phyloP scores from a whole-genome alignment of 2,329 filamentous ascomycete genomes.

The Allantophomopsis lycopodina region DNA sequence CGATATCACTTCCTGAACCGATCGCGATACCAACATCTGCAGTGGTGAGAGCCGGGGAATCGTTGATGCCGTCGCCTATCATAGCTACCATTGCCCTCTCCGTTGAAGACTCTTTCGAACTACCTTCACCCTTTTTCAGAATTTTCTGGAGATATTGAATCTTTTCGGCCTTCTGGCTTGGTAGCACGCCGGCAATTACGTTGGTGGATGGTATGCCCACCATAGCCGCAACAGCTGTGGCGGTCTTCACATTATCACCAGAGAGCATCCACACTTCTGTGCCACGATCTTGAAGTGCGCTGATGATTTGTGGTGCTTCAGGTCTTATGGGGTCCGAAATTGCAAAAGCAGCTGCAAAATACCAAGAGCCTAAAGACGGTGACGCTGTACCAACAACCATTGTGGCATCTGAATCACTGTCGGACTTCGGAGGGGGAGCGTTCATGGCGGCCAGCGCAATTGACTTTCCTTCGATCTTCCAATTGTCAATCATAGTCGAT shows the following conservation, averaged over 20 bases:
- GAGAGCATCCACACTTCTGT: conserved; percentile 85
- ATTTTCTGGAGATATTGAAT: conserved; percentile 44
- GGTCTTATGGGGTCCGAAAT: conserved; percentile 71
- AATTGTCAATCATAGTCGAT: conserved; percentile 28
- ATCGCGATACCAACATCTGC: conserved; percentile 78
- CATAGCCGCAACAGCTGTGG: conserved; percentile 59
- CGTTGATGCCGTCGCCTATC: conserved; percentile 81
- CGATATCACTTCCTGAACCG: conserved; percentile 69
- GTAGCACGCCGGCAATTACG: conserved; percentile 78
- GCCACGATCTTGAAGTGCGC: conserved; percentile 46
- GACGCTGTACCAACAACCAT: background rate
- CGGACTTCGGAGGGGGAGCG: background rate
- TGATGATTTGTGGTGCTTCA: conserved; percentile 53
- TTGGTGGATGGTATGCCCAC: conserved; percentile 62
- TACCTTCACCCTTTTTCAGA: conserved; percentile 11
- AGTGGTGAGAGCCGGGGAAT: conserved; percentile 65
- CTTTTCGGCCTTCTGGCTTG: conserved; percentile 66
- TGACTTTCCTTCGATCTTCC: conserved; percentile 52
- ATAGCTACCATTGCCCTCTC: conserved; percentile 54
- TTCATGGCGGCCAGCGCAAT: conserved; percentile 42
- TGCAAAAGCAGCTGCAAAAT: conserved; percentile 53
- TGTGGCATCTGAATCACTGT: background rate
- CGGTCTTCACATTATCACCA: conserved; percentile 80
- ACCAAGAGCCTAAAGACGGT: conserved; percentile 20
- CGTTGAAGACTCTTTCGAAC: conserved; percentile 19